These are phyloP conservation scores for Veloporphyrellus conicus DNA, from an alignment of 1,284 basidiomycete genomes.

Conservation along the genomic window DNA sequence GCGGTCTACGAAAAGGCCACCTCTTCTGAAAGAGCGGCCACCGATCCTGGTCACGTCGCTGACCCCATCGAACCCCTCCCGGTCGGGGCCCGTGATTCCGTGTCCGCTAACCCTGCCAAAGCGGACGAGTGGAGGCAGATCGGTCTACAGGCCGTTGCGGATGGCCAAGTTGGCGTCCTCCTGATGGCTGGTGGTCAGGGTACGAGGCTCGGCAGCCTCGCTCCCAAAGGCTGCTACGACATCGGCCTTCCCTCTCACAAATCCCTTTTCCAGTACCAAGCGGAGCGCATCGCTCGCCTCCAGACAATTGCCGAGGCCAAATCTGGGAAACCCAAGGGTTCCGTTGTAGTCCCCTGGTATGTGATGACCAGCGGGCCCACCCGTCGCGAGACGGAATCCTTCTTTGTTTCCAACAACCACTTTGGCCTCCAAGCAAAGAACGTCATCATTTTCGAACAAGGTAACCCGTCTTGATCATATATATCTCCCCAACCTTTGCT, in stretches of 20 bases:
- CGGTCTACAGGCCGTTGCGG: slow-evolving; percentile 79
- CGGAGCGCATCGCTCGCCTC: slow-evolving; percentile 85
- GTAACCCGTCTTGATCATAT: slow-evolving; percentile 39
- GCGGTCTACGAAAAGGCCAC: slow-evolving; percentile 79
- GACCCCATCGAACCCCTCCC: slow-evolving; percentile 77
- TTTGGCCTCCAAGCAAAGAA: slow-evolving; percentile 83
- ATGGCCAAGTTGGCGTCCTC: slow-evolving; percentile 85
- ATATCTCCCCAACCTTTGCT: not conserved
- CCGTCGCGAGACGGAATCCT: slow-evolving; percentile 79
- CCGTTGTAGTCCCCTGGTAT: slow-evolving; percentile 87
- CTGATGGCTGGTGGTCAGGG: slow-evolving; percentile 99
- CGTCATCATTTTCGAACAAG: slow-evolving; percentile 96
- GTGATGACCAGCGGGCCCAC: slow-evolving; percentile 99
- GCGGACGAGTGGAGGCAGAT: slow-evolving; percentile 66
- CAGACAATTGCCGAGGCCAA: slow-evolving; percentile 70
- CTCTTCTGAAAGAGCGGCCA: slow-evolving; percentile 55
- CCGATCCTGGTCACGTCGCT: slow-evolving; percentile 42
- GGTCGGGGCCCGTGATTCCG: slow-evolving; percentile 63
- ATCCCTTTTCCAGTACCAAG: slow-evolving; percentile 94
- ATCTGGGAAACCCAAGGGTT: slow-evolving; percentile 49
- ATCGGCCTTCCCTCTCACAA: slow-evolving; percentile 92
- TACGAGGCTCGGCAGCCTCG: slow-evolving; percentile 85
- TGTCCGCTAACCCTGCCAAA: slow-evolving; percentile 52
- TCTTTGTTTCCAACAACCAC: slow-evolving; percentile 74
- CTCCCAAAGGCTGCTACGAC: slow-evolving; percentile 98